Percentiles rank a stretch among this genome's conserved stretches.
Evolutionary conservation across 805 yeast genomes (phyloP).

Genomic region (Candida nemodendra): DNA sequence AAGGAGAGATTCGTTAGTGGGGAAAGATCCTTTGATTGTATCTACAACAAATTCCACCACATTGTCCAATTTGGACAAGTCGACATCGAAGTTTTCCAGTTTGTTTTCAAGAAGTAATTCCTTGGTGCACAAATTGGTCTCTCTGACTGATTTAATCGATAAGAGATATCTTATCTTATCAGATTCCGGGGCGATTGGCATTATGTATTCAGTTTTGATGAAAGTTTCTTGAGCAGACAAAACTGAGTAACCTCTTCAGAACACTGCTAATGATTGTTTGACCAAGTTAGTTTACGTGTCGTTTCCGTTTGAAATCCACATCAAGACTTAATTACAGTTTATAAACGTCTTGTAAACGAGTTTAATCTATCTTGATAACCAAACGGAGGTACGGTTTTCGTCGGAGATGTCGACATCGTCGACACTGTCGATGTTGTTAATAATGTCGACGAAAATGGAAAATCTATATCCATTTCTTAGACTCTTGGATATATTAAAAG

Average conservation of each 20-base stretch:
- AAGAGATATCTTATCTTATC: constrained; percentile 36
- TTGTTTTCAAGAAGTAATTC: constrained; percentile 37
- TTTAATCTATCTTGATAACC: no score
- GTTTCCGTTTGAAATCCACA: no score
- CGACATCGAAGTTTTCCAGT: constrained; percentile 45
- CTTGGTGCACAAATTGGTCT: constrained; percentile 45
- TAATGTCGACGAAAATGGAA: constrained; percentile 3
- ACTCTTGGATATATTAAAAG: no score
- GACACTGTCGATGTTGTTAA: no score
- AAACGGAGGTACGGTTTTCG: constrained; percentile 17
- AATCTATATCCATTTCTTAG: no score
- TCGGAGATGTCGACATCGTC: constrained; percentile 16
- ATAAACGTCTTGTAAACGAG: no score
- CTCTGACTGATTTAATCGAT: constrained; percentile 57
- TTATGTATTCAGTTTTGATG: no score
- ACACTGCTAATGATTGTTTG: no score
- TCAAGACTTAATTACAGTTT: no score
- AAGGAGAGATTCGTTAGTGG: constrained; percentile 36
- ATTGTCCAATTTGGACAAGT: constrained; percentile 38
- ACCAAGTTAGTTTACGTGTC: no score
- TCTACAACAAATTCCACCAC: constrained; percentile 46
- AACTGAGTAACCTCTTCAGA: no score
- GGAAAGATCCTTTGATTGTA: constrained; percentile 47
- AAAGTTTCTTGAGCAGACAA: no score
- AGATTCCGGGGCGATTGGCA: constrained; percentile 9